Evolutionary conservation across 495 filamentous ascomycete species (phyloP), one percentile per base, ranked within the genome.

Genomic region (Lentithecium fluviatile): DNA sequence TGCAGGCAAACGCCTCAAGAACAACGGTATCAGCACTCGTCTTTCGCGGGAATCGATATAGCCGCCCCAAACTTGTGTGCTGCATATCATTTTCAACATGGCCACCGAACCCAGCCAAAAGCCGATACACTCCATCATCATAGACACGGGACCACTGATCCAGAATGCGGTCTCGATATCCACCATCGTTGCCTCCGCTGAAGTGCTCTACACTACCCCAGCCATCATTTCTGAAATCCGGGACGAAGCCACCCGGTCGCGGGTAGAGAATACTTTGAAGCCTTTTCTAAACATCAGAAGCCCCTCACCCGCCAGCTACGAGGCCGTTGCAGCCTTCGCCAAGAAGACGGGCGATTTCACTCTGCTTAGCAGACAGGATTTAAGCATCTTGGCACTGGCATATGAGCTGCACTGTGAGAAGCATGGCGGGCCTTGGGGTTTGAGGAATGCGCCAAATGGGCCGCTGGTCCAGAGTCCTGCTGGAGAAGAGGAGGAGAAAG

Each of bases 101-200:
- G 38, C 58, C 17, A 20, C 48, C 20, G 29, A 20, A 56, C 20
- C 40, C 3, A 43, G 11, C 15, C 55, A 61, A 64, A 94, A 94
- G 70, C 79, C 86, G 3, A 79, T 96, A 48, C 83, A 95, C 77
- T 88, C 88, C 12, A 82, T 99, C 38, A 81, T 97, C 55, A 77
- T 99, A 58, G 94, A 99, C 73, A 83, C 94, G 24, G 91, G 91
- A 48, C 91, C 93, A 1, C 87, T 99, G 59, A 85, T 99, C 57
- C 90, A 88, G 69, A 95, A 95, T 76, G 85, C 89, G 63, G 89
- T 91, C 45, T 74, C 86, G 24, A 82, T 93, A 36, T 91, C 88
- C 34, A 88, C 86, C 6, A 78, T 97, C 21, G 77, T 96, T 45
- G 77, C 79, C 42, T 84, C 88, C 69, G 85, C 88, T 37, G 84